Base-by-base conservation (phyloP, 2,329 filamentous ascomycete genomes). In the Neurospora crassa region DNA sequence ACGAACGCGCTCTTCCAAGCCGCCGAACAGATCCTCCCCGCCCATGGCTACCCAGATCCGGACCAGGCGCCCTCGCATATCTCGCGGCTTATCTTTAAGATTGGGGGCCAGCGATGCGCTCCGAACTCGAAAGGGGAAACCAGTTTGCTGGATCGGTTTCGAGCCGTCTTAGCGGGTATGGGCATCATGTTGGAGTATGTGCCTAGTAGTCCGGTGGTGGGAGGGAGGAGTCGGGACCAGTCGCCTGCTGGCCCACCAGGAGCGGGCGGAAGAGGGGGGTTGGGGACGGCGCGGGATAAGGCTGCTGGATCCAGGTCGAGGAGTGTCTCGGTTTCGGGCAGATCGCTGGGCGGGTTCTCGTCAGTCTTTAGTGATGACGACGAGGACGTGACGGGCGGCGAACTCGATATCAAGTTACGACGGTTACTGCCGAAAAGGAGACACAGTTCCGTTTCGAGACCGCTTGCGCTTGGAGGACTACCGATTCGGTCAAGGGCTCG, bases 1-100 rank as follows among this genome's bases (percentile, higher is more conserved):
- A 93, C 91, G 71, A 89, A 90, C 77, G 92, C 93, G 11, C 86
- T 97, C 20, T 96, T 96, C 81, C 86, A 87, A 70, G 92, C 93
- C 40, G 96, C 96, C 78, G 91, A 96, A 78, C 85, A 88, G 71
- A 85, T 94, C 59, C 86, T 97, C n/a, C 88, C 87, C 5, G 84
- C 89, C 74, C 84, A 92, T 82, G 91, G 89, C 70, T 83, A 93
- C 74, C 53, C 53, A 18, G 86, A 92, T 72, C 86, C 89, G n/a
- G 89, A 92, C 76, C 85, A 91, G 75, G 92, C 94, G n/a, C 79
- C 80, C 77, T 89, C 90, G 76, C 88, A 91, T 75, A 90, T 94
- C 77, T 89, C 93, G 74, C 88, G 91, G 74, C 90, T 96, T 76
- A 82, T 97, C 71, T 92, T 96, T 79, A 90, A 90, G 76, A 89